Percentiles rank a stretch among this genome's conserved stretches.
Evolutionary conservation across 2,329 filamentous ascomycete genomes (phyloP).

Genomic region (Alternaria infectoria): DNA sequence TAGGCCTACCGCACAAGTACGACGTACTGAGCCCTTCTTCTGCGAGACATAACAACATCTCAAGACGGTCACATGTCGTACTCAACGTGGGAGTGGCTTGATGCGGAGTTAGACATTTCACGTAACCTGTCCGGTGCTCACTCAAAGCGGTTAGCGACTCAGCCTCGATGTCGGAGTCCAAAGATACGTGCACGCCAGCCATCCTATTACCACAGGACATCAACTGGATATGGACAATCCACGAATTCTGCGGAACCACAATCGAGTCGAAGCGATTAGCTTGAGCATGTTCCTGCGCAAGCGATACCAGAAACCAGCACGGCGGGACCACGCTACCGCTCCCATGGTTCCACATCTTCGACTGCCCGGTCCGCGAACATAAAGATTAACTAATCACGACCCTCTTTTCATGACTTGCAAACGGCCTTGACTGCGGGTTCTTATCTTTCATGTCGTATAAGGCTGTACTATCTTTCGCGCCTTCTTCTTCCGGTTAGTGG

Average conservation of each 20-base stretch:
- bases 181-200: not conserved
- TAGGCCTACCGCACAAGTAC: not conserved
- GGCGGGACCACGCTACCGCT: not conserved
- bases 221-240: not conserved
- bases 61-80: not conserved
- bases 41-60: not conserved
- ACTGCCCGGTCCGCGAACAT: not conserved
- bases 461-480: not conserved
- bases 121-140: not conserved
- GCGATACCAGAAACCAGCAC: not conserved
- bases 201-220: not conserved
- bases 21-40: not conserved
- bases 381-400: not conserved
- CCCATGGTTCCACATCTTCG: not conserved
- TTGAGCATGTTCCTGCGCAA: not conserved
- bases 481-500: conserved; percentile 6
- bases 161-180: not conserved
- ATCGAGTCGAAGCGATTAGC: not conserved
- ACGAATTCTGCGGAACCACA: not conserved
- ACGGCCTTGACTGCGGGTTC: not conserved
- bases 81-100: not conserved
- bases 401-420: not conserved
- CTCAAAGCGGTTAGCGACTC: not conserved
- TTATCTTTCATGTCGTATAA: not conserved
- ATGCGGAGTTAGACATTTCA: not conserved